Percentiles rank a stretch among this genome's conserved stretches.
Conservation (phyloP, 345 rosid genomes). For the Firmiana major region DNA sequence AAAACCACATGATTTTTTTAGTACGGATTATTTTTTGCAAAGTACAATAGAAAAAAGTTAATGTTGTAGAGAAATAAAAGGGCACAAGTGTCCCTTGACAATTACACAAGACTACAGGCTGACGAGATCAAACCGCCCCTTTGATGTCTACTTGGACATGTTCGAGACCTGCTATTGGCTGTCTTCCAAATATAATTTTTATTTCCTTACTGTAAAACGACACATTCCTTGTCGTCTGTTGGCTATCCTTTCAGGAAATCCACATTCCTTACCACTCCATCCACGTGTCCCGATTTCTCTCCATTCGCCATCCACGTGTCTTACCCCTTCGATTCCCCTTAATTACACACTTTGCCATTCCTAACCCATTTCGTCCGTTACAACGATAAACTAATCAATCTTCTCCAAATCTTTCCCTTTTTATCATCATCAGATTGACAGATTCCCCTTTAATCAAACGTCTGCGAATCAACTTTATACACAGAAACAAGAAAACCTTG, state of each 20-base stretch:
- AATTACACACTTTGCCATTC: constrained; percentile 16
- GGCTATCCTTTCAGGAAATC: constrained; percentile 14
- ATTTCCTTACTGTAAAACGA: background rate
- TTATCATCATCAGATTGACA: background rate
- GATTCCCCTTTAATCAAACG: constrained; percentile 18
- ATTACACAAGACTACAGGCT: background rate
- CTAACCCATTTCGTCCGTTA: background rate
- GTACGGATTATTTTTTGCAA: background rate
- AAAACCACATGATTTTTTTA: background rate
- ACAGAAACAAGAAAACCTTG: constrained; percentile 5
- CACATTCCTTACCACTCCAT: background rate
- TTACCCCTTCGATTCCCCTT: background rate
- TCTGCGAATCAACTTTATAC: constrained; percentile 5
- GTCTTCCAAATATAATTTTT: background rate
- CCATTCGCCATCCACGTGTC: constrained; percentile 33
- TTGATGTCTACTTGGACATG: constrained; percentile 28
- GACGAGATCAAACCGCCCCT: constrained; percentile 7
- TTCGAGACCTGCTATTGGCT: constrained; percentile 24
- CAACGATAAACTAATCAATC: background rate
- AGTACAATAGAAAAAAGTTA: background rate
- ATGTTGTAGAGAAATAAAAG: background rate
- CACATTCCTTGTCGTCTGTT: constrained; percentile 23
- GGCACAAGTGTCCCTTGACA: constrained; percentile 13
- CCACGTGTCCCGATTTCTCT: constrained; percentile 27
- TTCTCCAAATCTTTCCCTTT: background rate